Base-by-base conservation (phyloP, 2,329 filamentous ascomycete genomes). In the Xylaria sp. region DNA sequence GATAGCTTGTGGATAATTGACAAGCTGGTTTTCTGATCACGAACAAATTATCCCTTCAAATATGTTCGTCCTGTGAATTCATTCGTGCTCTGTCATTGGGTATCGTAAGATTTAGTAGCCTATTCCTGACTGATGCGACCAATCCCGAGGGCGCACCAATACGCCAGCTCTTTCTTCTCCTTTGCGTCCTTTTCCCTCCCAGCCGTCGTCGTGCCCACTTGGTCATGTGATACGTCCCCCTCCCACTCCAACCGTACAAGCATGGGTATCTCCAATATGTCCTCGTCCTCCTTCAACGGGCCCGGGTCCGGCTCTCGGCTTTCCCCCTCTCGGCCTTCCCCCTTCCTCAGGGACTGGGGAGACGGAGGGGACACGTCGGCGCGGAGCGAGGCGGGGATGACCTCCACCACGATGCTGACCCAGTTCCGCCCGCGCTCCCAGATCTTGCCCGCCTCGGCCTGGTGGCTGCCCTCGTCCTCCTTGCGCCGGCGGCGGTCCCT, bases 191-290 rank as follows among this genome's bases (percentile, higher is more conserved):
- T 86, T 63, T 81, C 83, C 68, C 72, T 80, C 34, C 73, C 72
- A 1, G 74, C 66, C 7, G 76, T 74, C 2, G 80, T 77, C 2
- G 80, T 77, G 11, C 84, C 87, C 7, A 86, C 84, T 55, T 90
- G 84, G 50, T 87, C 82, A 50, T 83, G 78, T 1, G 79, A 78
- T 1, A 74, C 70, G 60, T 92, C 89, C 2, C 84, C 80, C 71
- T 92, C 93, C 87, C 92, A 99, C 71, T 97, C 92, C 52, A 96
- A 82, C 20, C 92, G 83, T 56, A 99, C 91, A 76, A 96, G 95
- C 66, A 99, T 87, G 50, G 94, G 93, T 63, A 99, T 93, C 78
- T 99, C 94, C 39, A 97, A 58, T 48, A 85, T 69, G 49, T 87
- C 83, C 66, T 87, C 83, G 63, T 86, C 84, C 61, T 83, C 81